phyloP scores from a whole-genome alignment of 75 land plant genomes.

The Picea glauca region DNA sequence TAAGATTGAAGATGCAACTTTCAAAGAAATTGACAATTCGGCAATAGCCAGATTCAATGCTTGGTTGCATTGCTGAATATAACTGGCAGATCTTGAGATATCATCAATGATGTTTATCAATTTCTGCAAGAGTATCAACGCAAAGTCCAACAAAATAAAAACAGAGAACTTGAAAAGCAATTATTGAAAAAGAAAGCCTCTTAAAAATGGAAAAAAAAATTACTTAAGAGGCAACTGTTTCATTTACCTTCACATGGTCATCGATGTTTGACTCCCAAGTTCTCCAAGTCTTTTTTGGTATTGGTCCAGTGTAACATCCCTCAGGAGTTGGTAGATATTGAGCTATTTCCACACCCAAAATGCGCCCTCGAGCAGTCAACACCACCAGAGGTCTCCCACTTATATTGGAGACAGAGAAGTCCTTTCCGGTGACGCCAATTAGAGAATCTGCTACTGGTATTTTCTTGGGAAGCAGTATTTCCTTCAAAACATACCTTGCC shows the following conservation, averaged over 20 bases:
- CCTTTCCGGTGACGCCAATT: constrained; percentile 21
- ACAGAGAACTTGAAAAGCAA: background rate
- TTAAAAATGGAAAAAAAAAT: background rate
- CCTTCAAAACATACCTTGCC: constrained; percentile 7
- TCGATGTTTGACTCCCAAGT: constrained; percentile 10
- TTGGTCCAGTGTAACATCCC: background rate
- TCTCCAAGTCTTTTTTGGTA: constrained; percentile 11
- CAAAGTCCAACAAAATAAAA: background rate
- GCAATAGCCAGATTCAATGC: constrained; percentile 9
- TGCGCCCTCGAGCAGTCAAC: constrained; percentile 26
- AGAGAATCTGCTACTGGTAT: constrained; percentile 21
- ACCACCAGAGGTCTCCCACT: constrained; percentile 26
- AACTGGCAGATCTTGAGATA: constrained; percentile 12
- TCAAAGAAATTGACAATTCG: constrained; percentile 15
- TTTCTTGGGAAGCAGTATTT: constrained; percentile 13
- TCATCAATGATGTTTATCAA: constrained; percentile 3
- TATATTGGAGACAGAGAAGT: constrained; percentile 5
- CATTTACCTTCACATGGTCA: constrained; percentile 16
- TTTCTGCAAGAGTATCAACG: background rate
- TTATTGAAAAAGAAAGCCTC: background rate
- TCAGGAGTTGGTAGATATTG: constrained; percentile 9
- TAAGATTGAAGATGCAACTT: constrained; percentile 11
- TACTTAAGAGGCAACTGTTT: background rate
- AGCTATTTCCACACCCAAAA: constrained; percentile 23
- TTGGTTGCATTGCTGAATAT: constrained; percentile 6